Evolutionary conservation across 306 rosid genomes (phyloP).

Genomic region (Cicer cuneatum): DNA sequence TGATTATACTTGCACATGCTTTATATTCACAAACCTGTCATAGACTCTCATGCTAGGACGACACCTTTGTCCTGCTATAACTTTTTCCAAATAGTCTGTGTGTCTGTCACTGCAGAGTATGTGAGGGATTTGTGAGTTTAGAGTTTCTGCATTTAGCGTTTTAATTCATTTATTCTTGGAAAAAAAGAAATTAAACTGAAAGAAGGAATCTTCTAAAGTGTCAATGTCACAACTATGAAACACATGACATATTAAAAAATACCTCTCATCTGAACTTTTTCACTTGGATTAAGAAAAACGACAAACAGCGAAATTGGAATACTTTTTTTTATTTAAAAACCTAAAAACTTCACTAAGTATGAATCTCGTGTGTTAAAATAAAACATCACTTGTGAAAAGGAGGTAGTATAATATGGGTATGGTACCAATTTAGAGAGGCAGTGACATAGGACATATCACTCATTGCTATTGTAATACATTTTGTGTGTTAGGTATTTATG

Average conservation of each 20-base stretch:
- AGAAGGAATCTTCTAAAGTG: conserved; percentile 18
- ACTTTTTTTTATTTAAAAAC: background rate
- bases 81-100: background rate
- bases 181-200: conserved; percentile 28
- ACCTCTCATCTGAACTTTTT: too few species aligned
- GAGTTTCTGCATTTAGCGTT: conserved; percentile 20
- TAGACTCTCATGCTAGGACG: conserved; percentile 17
- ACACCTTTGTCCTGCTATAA: background rate
- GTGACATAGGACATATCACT: background rate
- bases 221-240: too few species aligned
- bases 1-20: conserved; percentile 3
- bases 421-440: conserved; percentile 9
- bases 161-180: conserved; percentile 8
- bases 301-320: background rate
- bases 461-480: background rate
- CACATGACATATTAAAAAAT: too few species aligned
- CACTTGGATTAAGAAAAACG: background rate
- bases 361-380: background rate
- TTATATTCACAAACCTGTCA: conserved; percentile 22
- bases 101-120: background rate
- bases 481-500: background rate
- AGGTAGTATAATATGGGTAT: conserved; percentile 5
- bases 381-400: background rate
- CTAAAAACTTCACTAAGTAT: background rate
- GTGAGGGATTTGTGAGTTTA: background rate